Percentiles rank a stretch among this genome's conserved stretches.
phyloP scores from a whole-genome alignment of 1,139 yeast species.

The Sugiyamaella japonica region DNA sequence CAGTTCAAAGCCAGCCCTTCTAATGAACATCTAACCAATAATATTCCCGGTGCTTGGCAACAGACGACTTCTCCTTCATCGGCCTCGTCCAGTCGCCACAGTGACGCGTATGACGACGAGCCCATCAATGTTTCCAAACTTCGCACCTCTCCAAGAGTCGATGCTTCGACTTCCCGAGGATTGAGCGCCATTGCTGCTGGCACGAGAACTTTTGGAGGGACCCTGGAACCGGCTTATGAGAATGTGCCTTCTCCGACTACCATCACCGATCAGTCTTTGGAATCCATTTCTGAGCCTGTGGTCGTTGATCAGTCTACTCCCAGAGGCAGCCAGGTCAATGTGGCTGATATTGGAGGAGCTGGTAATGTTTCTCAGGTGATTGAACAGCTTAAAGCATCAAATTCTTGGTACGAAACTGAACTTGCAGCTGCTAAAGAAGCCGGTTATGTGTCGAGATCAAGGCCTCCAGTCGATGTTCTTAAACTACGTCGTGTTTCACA shows the following conservation, averaged over 20 bases:
- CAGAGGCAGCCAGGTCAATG: slow-evolving; percentile 21
- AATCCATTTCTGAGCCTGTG: slow-evolving; percentile 19
- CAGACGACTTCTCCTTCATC: slow-evolving; percentile 17
- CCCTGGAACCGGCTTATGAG: slow-evolving; percentile 9
- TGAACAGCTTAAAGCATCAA: slow-evolving; percentile 38
- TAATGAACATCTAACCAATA: slow-evolving; percentile 16
- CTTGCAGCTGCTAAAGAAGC: slow-evolving; percentile 36
- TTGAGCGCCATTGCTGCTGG: slow-evolving; percentile 21
- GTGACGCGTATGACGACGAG: slow-evolving; percentile 11
- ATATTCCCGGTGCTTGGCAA: slow-evolving; percentile 32
- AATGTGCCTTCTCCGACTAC: slow-evolving; percentile 11
- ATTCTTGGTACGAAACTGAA: slow-evolving; percentile 40
- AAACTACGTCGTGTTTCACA: slow-evolving; percentile 37
- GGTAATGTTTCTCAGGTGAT: slow-evolving; percentile 27
- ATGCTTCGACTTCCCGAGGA: slow-evolving; percentile 2
- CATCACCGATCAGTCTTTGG: slow-evolving; percentile 13
- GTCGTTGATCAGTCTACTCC: slow-evolving; percentile 29
- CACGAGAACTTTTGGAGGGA: slow-evolving; percentile 20
- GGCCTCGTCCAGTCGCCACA: slow-evolving; percentile 5
- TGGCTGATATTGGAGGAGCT: slow-evolving; percentile 4
- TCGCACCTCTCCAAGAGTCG: slow-evolving; percentile 11
- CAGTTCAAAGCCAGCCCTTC: slow-evolving; percentile 10
- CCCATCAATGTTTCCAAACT: slow-evolving; percentile 9
- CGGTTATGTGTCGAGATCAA: slow-evolving; percentile 34
- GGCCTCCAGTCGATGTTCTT: slow-evolving; percentile 37